phyloP scores from a whole-genome alignment of 768 basidiomycete genomes.

The Lactarius deliciosus region DNA sequence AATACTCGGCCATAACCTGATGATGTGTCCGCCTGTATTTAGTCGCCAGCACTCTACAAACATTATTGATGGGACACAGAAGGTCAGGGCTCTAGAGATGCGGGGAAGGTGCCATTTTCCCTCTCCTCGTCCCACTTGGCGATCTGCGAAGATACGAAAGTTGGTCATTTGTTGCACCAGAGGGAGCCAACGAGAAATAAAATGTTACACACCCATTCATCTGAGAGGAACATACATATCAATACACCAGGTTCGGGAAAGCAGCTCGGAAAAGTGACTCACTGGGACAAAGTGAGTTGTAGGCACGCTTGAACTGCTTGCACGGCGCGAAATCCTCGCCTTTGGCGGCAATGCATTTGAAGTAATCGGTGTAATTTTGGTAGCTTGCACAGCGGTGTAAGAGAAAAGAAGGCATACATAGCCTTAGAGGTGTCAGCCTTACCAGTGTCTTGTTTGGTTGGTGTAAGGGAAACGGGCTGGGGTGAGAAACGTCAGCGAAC shows the following conservation, averaged over 20 bases:
- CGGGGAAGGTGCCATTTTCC: constrained; percentile 90
- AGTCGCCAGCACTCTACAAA: constrained; percentile 12
- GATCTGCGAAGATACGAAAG: constrained; percentile 49
- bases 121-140: constrained; percentile 93
- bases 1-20: background rate
- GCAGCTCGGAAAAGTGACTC: constrained; percentile 39
- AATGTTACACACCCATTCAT: constrained; percentile 77
- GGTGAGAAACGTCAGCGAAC: constrained; percentile 17
- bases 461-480: constrained; percentile 85
- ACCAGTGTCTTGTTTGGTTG: constrained; percentile 98
- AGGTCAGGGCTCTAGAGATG: constrained; percentile 75
- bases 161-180: background rate
- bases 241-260: constrained; percentile 14
- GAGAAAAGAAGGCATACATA: background rate
- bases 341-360: constrained; percentile 95
- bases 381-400: constrained; percentile 47
- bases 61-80: constrained; percentile 7
- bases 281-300: constrained; percentile 98
- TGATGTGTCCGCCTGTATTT: constrained; percentile 6
- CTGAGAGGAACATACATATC: constrained; percentile 41
- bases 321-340: constrained; percentile 98
- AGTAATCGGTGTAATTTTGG: constrained; percentile 98
- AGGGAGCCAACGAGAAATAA: background rate
- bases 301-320: constrained; percentile 97
- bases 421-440: constrained; percentile 30